Conservation (phyloP, 139 green algal species). For the Coelastrella sp. region DNA sequence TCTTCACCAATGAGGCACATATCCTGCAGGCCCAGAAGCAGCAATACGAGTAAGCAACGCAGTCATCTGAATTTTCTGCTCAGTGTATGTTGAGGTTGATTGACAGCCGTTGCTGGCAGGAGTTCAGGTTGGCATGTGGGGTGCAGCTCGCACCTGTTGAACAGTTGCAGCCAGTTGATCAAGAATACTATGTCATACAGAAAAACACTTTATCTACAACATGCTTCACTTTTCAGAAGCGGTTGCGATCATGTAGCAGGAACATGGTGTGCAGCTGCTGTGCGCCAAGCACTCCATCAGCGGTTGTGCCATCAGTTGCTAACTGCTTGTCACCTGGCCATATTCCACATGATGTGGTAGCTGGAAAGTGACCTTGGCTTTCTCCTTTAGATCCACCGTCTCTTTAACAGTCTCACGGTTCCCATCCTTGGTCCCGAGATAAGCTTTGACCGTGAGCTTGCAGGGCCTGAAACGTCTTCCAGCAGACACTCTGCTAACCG, state of each 20-base stretch:
- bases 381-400: background rate
- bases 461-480: conserved; percentile 12
- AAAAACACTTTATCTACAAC: no score
- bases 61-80: background rate
- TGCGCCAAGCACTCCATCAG: background rate
- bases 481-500: background rate
- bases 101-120: no score
- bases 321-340: conserved; percentile 12
- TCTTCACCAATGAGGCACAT: conserved; percentile 22
- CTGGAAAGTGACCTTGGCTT: conserved; percentile 29
- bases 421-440: background rate
- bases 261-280: background rate
- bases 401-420: background rate
- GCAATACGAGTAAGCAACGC: background rate
- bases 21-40: conserved; percentile 12
- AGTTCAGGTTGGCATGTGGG: no score
- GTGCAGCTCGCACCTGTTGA: no score
- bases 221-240: no score
- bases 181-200: no score
- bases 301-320: background rate
- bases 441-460: background rate
- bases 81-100: background rate
- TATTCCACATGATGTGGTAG: conserved; percentile 46
- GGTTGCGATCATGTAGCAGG: no score
- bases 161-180: no score